phyloP scores from a whole-genome alignment of 768 basidiomycete genomes.

The Sporobolomyces roseus region DNA sequence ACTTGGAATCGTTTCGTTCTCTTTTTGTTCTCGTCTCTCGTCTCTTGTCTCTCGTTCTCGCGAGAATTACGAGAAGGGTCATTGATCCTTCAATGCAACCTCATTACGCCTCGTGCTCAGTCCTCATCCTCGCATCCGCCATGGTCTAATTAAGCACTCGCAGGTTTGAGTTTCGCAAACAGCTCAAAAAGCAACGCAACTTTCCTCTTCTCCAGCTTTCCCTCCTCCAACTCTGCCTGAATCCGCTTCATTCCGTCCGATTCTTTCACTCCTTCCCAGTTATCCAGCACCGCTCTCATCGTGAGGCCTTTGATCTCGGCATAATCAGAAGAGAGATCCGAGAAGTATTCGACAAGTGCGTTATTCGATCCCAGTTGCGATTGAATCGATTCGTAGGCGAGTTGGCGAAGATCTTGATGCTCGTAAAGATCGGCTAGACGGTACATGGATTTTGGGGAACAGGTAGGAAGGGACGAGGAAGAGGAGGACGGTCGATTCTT shows the following conservation, averaged over 20 bases:
- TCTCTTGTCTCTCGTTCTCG: no score
- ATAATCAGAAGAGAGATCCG: neutral
- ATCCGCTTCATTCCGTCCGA: neutral
- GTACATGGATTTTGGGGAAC: slow-evolving; percentile 14
- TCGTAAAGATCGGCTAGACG: neutral
- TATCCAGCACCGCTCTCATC: neutral
- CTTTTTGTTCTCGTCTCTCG: no score
- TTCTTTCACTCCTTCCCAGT: neutral
- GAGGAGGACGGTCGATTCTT: neutral
- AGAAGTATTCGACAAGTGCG: neutral
- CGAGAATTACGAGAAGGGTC: no score
- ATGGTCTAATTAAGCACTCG: no score
- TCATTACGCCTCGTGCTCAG: no score
- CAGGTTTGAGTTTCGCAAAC: neutral
- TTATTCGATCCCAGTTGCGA: slow-evolving; percentile 1
- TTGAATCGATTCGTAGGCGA: neutral
- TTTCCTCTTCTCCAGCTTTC: neutral
- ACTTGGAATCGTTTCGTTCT: no score
- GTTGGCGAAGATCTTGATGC: neutral
- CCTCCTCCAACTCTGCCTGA: neutral
- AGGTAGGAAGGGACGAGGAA: neutral
- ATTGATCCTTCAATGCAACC: no score
- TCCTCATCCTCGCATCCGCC: no score
- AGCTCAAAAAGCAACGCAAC: slow-evolving; percentile 1
- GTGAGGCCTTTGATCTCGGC: neutral